Base-by-base conservation (phyloP, 1,284 basidiomycete genomes). In the Omphalotus olearius region DNA sequence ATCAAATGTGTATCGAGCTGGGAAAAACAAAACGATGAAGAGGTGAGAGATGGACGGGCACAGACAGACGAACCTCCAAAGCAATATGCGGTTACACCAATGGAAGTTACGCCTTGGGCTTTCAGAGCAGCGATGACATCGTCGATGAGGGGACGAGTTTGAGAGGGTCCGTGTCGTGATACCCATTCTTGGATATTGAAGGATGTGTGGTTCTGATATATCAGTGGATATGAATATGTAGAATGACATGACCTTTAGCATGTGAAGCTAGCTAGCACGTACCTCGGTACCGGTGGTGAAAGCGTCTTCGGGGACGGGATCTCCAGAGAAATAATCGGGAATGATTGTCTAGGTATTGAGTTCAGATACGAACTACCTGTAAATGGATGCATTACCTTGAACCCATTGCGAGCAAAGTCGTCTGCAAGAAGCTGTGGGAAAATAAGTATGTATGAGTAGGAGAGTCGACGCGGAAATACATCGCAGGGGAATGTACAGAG, bases 41-140 rank as follows among this genome's bases (percentile, higher is more conserved):
- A n/a, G n/a, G n/a, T n/a, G n/a, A n/a, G n/a, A n/a, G n/a, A n/a
- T n/a, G n/a, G n/a, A n/a, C n/a, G n/a, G n/a, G n/a, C n/a, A n/a
- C n/a, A n/a, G n/a, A n/a, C n/a, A 62, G 4, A 64, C 45, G n/a
- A 57, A 73, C 80, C 86, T 38, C 88, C 87, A 54, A 80, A 85
- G 70, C 88, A 90, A 67, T 81, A 89, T 0, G 85, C 85, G 1
- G 76, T 80, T 1, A 82, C 82, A 5, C 71, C 84, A 54, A 87
- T 76, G 16, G 64, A 61, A 3, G 72, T 79, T 30, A 88, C 69
- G 1, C 85, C 85, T 52, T 76, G 62, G 13, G 65, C 74, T 60
- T 80, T 82, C 46, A 89, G 73, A 0, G 70, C 78, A 1, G 63
- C 64, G 37, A 87, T 78, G 65, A 88, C 76, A 52, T 86, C 77